A percentile compares a stretch with the other conserved stretches of the same genome.
These are phyloP conservation scores for Claviceps spartinae DNA, from an alignment of 2,329 filamentous ascomycete species.

Conservation along the genomic window DNA sequence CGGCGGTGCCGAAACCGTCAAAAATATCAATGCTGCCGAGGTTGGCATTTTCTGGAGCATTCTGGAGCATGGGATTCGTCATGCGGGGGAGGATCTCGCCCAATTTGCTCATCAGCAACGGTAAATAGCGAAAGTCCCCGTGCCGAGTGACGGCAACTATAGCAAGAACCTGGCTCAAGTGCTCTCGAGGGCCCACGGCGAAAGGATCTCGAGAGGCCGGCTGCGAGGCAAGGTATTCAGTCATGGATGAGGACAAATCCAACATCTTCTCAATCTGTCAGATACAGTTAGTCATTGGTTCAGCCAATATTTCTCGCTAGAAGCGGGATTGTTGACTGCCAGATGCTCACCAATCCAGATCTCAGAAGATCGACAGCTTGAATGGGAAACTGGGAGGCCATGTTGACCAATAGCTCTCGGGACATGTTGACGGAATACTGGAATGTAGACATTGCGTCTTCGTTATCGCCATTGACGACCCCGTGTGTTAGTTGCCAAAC, in stretches of 20 bases:
- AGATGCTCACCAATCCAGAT: constrained; percentile 50
- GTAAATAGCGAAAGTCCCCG: constrained; percentile 63
- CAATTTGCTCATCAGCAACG: constrained; percentile 63
- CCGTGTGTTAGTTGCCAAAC: constrained; percentile 50
- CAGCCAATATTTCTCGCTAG: not conserved
- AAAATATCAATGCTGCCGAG: constrained; percentile 48
- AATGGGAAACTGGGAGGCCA: constrained; percentile 59
- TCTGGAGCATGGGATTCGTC: constrained; percentile 45
- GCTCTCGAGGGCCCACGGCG: constrained; percentile 54
- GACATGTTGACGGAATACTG: constrained; percentile 50
- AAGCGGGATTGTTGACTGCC: not conserved
- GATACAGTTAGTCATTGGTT: not conserved
- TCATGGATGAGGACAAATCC: constrained; percentile 60
- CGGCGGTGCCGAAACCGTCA: constrained; percentile 50
- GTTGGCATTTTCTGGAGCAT: constrained; percentile 39
- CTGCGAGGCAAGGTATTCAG: constrained; percentile 56
- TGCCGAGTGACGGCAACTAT: constrained; percentile 59
- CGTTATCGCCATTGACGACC: constrained; percentile 28
- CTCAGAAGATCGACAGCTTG: constrained; percentile 67
- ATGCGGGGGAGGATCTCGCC: constrained; percentile 54
- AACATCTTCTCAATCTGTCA: constrained; percentile 63
- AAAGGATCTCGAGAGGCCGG: constrained; percentile 49
- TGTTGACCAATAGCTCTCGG: constrained; percentile 45
- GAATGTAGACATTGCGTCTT: constrained; percentile 46
- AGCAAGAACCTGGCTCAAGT: constrained; percentile 55